These are phyloP conservation scores for Tanacetum coccineum DNA, from an alignment of 129 eudicot genomes.

Conservation along the genomic window DNA sequence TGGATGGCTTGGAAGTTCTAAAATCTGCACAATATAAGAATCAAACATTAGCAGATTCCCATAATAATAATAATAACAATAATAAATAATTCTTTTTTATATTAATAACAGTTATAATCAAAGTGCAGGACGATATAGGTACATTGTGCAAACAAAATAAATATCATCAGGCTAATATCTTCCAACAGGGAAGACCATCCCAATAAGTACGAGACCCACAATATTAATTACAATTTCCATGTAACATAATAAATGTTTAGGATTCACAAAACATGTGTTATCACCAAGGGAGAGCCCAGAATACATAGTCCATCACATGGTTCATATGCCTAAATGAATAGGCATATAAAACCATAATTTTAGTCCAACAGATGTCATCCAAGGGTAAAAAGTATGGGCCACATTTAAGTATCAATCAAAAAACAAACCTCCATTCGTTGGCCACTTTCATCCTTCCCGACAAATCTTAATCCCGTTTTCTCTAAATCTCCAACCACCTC, in stretches of 20 bases:
- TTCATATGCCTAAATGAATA: not conserved
- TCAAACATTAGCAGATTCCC: not conserved
- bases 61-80: not conserved
- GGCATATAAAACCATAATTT: not conserved
- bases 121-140: too few relatives aligned
- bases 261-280: too few relatives aligned
- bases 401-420: not conserved
- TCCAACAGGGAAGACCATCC: too few relatives aligned
- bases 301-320: not conserved
- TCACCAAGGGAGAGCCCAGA: too few relatives aligned
- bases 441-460: slow-evolving; percentile 94
- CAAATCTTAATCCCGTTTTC: slow-evolving; percentile 80
- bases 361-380: not conserved
- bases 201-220: too few relatives aligned
- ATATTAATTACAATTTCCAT: too few relatives aligned
- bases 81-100: too few relatives aligned
- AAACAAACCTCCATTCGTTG: slow-evolving; percentile 89
- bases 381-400: slow-evolving; percentile 11
- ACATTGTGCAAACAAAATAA: too few relatives aligned
- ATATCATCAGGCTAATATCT: too few relatives aligned
- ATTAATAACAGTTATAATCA: not conserved
- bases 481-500: slow-evolving; percentile 63
- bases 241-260: too few relatives aligned
- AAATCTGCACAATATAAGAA: slow-evolving; percentile 44
- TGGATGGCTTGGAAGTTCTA: slow-evolving; percentile 80